Conservation (phyloP, 805 yeast genomes). For the Lipomyces orientalis region DNA sequence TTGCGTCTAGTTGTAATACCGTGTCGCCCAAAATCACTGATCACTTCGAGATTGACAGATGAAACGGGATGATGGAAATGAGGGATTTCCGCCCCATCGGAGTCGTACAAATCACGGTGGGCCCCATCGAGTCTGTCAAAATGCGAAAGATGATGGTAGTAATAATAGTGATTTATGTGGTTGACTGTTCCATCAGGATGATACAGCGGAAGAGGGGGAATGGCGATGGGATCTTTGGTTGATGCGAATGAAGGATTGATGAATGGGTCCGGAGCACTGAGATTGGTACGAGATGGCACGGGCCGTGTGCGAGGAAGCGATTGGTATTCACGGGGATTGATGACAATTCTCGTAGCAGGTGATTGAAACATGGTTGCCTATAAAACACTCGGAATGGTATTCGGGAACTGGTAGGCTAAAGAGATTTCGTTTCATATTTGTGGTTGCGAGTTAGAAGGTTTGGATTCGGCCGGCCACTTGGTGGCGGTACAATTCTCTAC, state of each 20-base stretch:
- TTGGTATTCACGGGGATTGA: conserved; percentile 30
- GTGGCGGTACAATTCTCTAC: too few species aligned
- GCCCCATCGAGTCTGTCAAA: conserved; percentile 26
- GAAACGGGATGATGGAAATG: conserved; percentile 33
- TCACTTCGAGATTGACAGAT: conserved; percentile 29
- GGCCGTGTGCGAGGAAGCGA: background rate
- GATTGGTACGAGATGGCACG: background rate
- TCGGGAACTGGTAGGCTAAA: background rate
- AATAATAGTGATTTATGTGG: conserved; percentile 30
- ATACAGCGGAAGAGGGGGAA: conserved; percentile 27
- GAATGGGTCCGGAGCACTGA: conserved; percentile 6
- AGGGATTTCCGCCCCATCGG: conserved; percentile 21
- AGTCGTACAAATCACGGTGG: conserved; percentile 23
- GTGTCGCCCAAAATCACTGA: conserved; percentile 16
- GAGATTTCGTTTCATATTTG: background rate
- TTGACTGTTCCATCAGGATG: conserved; percentile 27
- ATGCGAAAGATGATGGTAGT: conserved; percentile 23
- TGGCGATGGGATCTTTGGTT: conserved; percentile 26
- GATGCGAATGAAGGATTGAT: conserved; percentile 23
- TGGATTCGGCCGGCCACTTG: background rate
- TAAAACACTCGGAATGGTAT: background rate
- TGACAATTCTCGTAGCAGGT: conserved; percentile 15
- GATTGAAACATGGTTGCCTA: conserved; percentile 16
- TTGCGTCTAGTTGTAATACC: conserved; percentile 18
- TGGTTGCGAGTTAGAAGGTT: background rate